These are phyloP conservation scores for Oryza glaberrima DNA, from an alignment of 176 grass and related monocot species.

Conservation along the genomic window DNA sequence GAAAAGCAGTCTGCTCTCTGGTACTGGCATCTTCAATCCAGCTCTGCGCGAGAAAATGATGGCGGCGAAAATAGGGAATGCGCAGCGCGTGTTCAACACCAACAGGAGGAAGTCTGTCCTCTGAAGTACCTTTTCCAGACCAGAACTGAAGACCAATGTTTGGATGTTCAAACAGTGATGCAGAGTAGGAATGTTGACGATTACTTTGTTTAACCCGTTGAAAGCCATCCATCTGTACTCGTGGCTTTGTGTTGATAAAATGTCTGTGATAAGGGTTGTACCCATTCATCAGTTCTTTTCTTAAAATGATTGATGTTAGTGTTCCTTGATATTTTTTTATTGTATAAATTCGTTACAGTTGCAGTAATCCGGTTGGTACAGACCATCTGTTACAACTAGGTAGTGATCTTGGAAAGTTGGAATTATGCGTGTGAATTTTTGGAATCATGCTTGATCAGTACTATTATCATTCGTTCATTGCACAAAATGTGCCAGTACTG, in stretches of 20 bases:
- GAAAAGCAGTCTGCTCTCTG: conserved; percentile 31
- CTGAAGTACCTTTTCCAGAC: conserved; percentile 23
- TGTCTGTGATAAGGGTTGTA: neutral
- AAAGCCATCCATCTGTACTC: conserved; percentile 14
- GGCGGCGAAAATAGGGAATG: conserved; percentile 33
- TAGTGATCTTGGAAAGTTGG: neutral
- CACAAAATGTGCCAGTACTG: neutral
- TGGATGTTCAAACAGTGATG: conserved; percentile 44
- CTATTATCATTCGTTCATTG: neutral
- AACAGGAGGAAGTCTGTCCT: conserved; percentile 75
- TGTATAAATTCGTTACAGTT: conserved; percentile 13
- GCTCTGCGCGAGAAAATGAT: conserved; percentile 44
- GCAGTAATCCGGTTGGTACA: neutral
- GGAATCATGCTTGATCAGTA: neutral
- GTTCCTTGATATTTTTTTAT: neutral
- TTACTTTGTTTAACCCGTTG: conserved; percentile 7
- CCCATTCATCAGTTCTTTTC: neutral
- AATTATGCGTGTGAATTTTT: neutral
- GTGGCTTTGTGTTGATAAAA: conserved; percentile 27
- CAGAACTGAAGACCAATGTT: conserved; percentile 30
- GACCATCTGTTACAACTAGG: neutral
- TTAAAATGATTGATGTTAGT: neutral
- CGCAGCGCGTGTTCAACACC: conserved; percentile 47
- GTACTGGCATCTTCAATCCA: conserved; percentile 45
- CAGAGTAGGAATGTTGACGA: neutral